A percentile compares a stretch with the other conserved stretches of the same genome.
Evolutionary conservation across 176 grass and related monocot genomes (phyloP).

Genomic region (Zoysia japonica): DNA sequence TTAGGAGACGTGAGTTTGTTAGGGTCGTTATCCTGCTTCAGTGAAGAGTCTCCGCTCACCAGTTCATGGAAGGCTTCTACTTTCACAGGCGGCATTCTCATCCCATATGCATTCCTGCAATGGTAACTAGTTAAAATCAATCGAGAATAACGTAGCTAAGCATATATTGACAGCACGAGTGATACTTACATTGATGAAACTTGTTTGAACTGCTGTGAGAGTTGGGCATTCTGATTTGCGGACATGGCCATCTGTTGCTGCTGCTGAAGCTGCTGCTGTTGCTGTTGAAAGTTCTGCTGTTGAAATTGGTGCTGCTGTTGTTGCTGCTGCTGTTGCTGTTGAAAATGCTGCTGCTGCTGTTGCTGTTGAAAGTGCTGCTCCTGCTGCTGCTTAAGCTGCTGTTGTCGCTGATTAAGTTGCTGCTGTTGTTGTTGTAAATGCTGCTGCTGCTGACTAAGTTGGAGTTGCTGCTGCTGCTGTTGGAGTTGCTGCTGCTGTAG

Average conservation of each 20-base stretch:
- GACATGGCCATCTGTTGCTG: slow-evolving; percentile 42
- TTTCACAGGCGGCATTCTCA: slow-evolving; percentile 75
- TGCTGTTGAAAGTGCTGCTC: slow-evolving; percentile 9
- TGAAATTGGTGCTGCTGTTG: slow-evolving; percentile 43
- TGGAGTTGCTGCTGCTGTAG: slow-evolving; percentile 46
- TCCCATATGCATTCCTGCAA: slow-evolving; percentile 71
- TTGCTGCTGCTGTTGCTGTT: slow-evolving; percentile 29
- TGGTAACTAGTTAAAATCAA: neutral
- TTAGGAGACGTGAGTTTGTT: slow-evolving; percentile 75
- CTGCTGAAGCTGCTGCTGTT: slow-evolving; percentile 29
- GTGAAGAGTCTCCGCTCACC: slow-evolving; percentile 63
- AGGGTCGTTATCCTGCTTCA: slow-evolving; percentile 66
- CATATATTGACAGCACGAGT: too few relatives aligned
- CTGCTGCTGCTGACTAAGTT: slow-evolving; percentile 43
- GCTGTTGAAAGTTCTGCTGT: neutral
- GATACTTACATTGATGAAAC: slow-evolving; percentile 57
- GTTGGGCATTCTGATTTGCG: slow-evolving; percentile 49
- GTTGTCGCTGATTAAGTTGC: slow-evolving; percentile 39
- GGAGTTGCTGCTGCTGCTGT: slow-evolving; percentile 36
- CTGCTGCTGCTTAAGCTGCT: slow-evolving; percentile 37
- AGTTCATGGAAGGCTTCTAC: slow-evolving; percentile 87
- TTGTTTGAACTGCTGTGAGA: slow-evolving; percentile 75
- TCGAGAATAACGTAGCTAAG: too few relatives aligned
- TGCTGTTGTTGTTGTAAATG: slow-evolving; percentile 29
- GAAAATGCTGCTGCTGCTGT: neutral